Percentiles rank a stretch among this genome's conserved stretches.
phyloP scores from a whole-genome alignment of 805 yeast species.

The Naumovozyma baii region DNA sequence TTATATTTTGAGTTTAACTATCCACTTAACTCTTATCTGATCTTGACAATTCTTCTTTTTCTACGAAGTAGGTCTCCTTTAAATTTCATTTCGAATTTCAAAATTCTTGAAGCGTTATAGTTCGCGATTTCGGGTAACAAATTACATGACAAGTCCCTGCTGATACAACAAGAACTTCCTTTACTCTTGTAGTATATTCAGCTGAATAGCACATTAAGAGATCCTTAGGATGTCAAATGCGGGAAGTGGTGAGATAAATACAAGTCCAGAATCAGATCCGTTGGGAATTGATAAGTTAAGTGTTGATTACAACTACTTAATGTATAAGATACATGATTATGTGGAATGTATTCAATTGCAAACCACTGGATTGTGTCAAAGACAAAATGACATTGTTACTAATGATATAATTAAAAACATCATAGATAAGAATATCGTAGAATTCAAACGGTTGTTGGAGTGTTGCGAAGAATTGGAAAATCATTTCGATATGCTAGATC shows the following conservation, averaged over 20 bases:
- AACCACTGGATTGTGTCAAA: constrained; percentile 25
- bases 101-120: no score
- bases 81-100: not conserved
- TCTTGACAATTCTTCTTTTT: not conserved
- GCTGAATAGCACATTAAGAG: not conserved
- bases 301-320: constrained; percentile 52
- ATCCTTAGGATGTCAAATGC: not conserved
- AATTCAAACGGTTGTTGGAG: constrained; percentile 33
- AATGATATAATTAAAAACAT: constrained; percentile 21
- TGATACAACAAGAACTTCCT: not conserved
- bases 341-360: constrained; percentile 40
- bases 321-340: constrained; percentile 52
- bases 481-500: constrained; percentile 45
- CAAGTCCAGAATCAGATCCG: constrained; percentile 38
- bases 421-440: constrained; percentile 35
- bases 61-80: not conserved
- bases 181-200: no score
- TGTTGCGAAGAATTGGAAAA: constrained; percentile 43
- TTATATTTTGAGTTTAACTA: not conserved
- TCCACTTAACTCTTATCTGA: not conserved
- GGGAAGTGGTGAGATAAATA: not conserved
- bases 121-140: no score
- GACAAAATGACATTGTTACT: constrained; percentile 19
- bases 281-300: constrained; percentile 51
- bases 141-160: not conserved